These are phyloP conservation scores for Crithidia brevicula DNA, from an alignment of 208 protist species.

Conservation along the genomic window DNA sequence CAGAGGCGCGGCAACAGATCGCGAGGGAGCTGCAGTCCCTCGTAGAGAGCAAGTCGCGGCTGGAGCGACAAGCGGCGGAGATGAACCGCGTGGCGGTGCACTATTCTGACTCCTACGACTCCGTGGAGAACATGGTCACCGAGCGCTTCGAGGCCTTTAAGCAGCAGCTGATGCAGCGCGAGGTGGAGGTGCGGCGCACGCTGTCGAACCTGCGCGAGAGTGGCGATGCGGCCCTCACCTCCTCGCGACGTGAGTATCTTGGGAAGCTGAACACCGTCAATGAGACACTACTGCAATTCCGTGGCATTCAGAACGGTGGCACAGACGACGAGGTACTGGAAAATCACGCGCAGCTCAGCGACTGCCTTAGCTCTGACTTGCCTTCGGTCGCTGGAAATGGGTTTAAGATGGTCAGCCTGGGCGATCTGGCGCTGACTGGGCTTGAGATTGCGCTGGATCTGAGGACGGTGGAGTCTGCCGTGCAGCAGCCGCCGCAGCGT, in stretches of 20 bases:
- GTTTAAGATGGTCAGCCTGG: constrained; percentile 56
- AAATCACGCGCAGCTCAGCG: constrained; percentile 40
- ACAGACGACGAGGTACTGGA: constrained; percentile 75
- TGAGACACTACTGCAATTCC: constrained; percentile 53
- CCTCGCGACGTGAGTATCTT: constrained; percentile 52
- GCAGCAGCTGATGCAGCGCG: constrained; percentile 73
- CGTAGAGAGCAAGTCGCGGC: constrained; percentile 39
- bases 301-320: constrained; percentile 52
- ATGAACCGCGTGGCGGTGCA: constrained; percentile 60
- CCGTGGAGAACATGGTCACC: constrained; percentile 66
- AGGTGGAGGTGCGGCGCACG: constrained; percentile 61
- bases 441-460: constrained; percentile 71
- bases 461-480: constrained; percentile 20
- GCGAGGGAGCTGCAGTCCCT: constrained; percentile 51
- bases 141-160: constrained; percentile 74
- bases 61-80: constrained; percentile 70
- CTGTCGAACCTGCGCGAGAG: constrained; percentile 62
- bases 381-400: constrained; percentile 56
- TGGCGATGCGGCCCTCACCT: constrained; percentile 59
- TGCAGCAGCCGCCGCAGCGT: constrained; percentile 11
- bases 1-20: constrained; percentile 67
- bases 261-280: constrained; percentile 60
- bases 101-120: constrained; percentile 76
- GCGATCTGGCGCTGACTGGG: constrained; percentile 51
- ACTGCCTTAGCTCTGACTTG: constrained; percentile 40